A percentile compares a stretch with the other conserved stretches of the same genome.
Conservation (phyloP, 768 basidiomycete genomes). For the Paxillus rubicundulus region DNA sequence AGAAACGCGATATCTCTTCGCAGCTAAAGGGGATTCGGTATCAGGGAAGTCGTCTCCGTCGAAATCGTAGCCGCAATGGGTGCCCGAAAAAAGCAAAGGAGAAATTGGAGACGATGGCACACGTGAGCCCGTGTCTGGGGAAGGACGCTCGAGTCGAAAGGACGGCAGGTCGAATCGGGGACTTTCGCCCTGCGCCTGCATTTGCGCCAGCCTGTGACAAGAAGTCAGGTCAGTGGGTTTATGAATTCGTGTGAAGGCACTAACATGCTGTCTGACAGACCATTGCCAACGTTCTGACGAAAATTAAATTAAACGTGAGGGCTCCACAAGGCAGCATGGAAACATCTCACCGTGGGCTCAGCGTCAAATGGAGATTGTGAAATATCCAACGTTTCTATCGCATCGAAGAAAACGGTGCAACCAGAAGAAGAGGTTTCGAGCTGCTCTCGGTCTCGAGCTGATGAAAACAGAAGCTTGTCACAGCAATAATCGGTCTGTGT, state of each 20-base stretch:
- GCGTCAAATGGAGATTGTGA: constrained; percentile 4
- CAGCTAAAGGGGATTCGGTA: not conserved
- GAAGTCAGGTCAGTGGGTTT: constrained; percentile 7
- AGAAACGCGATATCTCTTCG: not conserved
- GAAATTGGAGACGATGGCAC: constrained; percentile 4
- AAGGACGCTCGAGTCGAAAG: constrained; percentile 17
- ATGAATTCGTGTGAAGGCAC: constrained; percentile 7
- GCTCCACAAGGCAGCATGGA: not conserved
- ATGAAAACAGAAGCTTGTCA: constrained; percentile 2
- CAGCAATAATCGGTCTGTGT: constrained; percentile 8
- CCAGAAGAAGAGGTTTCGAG: constrained; percentile 9
- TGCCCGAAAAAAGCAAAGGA: not conserved
- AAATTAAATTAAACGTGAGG: constrained; percentile 2
- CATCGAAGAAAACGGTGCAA: constrained; percentile 25
- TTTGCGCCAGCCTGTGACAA: not conserved
- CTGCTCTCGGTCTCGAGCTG: not conserved
- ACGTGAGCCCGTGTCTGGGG: constrained; percentile 5
- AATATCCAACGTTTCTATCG: constrained; percentile 15
- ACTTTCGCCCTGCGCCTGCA: constrained; percentile 8
- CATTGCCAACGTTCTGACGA: constrained; percentile 10
- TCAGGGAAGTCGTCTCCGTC: constrained; percentile 1
- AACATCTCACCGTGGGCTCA: constrained; percentile 9
- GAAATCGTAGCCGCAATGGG: not conserved
- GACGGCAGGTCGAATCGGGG: constrained; percentile 14
- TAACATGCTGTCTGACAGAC: constrained; percentile 9